Conservation (phyloP, 2,329 filamentous ascomycete genomes). For the Bimuria novae-zelandiae region DNA sequence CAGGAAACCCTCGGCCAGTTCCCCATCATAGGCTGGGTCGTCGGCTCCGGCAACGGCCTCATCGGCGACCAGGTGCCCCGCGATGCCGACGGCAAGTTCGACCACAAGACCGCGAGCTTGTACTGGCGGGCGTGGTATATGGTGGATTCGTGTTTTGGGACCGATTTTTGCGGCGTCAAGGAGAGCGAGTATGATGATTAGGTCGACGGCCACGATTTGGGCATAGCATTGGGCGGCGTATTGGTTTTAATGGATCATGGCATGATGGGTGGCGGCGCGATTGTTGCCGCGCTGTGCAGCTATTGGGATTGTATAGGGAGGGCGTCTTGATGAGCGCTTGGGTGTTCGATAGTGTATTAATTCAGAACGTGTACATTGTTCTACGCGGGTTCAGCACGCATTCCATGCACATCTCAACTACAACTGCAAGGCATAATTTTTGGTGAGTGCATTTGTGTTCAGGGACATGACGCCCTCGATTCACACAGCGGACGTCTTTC, state of each 20-base stretch:
- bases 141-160: slow-evolving; percentile 61
- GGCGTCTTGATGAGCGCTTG: not conserved
- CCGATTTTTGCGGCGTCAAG: slow-evolving; percentile 64
- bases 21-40: slow-evolving; percentile 55
- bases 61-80: slow-evolving; percentile 78
- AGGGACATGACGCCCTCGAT: too few relatives aligned
- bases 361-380: not conserved
- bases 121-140: slow-evolving; percentile 66
- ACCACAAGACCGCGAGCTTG: slow-evolving; percentile 67
- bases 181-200: slow-evolving; percentile 53
- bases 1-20: slow-evolving; percentile 51
- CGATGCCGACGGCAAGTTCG: slow-evolving; percentile 75
- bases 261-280: not conserved
- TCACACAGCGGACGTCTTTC: too few relatives aligned
- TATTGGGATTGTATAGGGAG: not conserved
- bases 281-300: not conserved
- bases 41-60: slow-evolving; percentile 58
- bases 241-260: not conserved
- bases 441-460: too few relatives aligned
- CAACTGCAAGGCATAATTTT: too few relatives aligned
- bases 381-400: not conserved
- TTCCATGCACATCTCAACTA: too few relatives aligned
- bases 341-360: not conserved
- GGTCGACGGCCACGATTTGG: not conserved
- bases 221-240: slow-evolving; percentile 3